Base-by-base conservation (phyloP, 2,329 filamentous ascomycete species). In the Talaromyces marneffei region DNA sequence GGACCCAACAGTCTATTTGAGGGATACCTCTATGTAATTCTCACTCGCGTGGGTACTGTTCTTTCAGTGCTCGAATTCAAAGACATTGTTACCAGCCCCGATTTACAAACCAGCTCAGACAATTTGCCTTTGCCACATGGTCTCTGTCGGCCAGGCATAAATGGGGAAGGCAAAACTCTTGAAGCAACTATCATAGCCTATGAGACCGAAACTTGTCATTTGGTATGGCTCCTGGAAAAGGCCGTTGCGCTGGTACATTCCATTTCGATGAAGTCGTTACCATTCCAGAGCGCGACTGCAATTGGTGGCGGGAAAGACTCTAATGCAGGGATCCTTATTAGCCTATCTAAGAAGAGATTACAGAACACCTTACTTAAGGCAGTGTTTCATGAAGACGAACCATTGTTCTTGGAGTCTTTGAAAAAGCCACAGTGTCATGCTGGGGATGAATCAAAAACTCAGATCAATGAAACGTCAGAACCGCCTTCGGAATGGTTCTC, bases 401-500 rank as follows among this genome's bases (percentile, higher is more conserved):
- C 65, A 1, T 57, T 66, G 4, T 75, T 76, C 59, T 63, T 64
- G n/a, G 63, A 69, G 18, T 63, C 69, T 4, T 40, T 63, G 25
- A 56, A 50, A 40, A 55, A 48, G 42, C 61, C 57, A 46, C 9
- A 40, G 16, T 9, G 33, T 5, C 16, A 65, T 70, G 20, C 35
- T 42, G 5, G 64, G 61, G 6, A 67, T 70, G 52, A 65, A 64
- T n/a, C 8, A n/a, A 25, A 33, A 14, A 7, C n/a, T 10, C 23
- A 23, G 2, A 33, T 29, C 18, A 29, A 39, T 16, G 12, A 48
- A 2, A 35, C 40, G 18, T 39, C 46, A 2, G 61, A 72, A 16
- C 70, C 79, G 8, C 74, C 79, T 4, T 66, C 76, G 2, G 78
- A 83, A 16, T 85, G 82, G 81, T 86, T 84, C 65, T 77, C 78